Conservation (phyloP, 345 rosid genomes). For the Sisymbrium altissimum region DNA sequence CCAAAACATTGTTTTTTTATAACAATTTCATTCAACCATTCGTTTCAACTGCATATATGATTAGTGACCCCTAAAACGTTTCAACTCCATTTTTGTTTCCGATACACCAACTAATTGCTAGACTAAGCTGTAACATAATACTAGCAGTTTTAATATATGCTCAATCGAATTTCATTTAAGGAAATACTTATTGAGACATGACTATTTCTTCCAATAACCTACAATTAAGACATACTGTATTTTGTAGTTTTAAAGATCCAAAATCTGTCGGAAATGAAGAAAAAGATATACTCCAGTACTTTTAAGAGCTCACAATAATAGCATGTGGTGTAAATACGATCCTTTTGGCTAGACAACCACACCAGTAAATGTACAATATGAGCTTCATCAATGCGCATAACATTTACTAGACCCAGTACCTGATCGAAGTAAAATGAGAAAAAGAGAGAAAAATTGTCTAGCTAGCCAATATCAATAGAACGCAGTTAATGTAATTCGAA, state of each 20-base stretch:
- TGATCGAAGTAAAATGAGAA: neutral
- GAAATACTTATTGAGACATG: too few relatives aligned
- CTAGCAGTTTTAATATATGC: too few relatives aligned
- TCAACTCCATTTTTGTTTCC: too few relatives aligned
- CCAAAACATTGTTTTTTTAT: too few relatives aligned
- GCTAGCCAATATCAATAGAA: neutral
- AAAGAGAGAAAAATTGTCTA: neutral
- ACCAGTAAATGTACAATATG: neutral
- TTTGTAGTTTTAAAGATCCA: neutral
- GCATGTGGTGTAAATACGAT: neutral
- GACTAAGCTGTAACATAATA: too few relatives aligned
- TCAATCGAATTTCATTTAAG: too few relatives aligned
- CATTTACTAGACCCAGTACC: neutral
- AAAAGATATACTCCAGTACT: neutral
- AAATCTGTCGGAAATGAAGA: neutral
- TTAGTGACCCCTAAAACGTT: too few relatives aligned
- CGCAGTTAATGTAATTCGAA: neutral
- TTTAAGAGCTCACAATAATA: neutral
- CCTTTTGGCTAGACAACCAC: neutral
- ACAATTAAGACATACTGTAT: too few relatives aligned
- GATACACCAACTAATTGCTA: too few relatives aligned
- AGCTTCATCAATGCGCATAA: neutral
- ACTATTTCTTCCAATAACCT: too few relatives aligned
- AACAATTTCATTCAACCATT: too few relatives aligned
- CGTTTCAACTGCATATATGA: too few relatives aligned